These are phyloP conservation scores for Scutellaria barbata DNA, from an alignment of 257 asterid species.

Conservation along the genomic window DNA sequence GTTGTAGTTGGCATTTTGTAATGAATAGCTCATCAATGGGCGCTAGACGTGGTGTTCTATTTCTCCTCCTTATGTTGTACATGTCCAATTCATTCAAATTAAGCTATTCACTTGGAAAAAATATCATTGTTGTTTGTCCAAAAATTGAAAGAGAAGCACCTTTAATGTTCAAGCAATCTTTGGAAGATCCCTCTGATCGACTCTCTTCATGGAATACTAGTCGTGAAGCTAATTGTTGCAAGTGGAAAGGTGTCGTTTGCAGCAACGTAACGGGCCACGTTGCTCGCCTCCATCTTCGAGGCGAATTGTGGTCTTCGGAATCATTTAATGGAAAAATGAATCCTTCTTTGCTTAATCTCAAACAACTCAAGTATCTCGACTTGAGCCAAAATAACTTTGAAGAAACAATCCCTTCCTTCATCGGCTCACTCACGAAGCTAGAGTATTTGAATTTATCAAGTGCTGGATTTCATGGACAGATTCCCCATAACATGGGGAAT, in stretches of 20 bases:
- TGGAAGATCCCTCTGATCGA: conserved; percentile 18
- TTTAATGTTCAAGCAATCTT: conserved; percentile 21
- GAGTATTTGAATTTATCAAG: conserved; percentile 32
- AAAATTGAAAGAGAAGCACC: conserved; percentile 36
- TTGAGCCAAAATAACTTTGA: conserved; percentile 26
- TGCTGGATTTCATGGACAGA: conserved; percentile 25
- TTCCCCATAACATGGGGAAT: conserved; percentile 35
- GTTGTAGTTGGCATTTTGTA: no score
- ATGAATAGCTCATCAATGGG: no score
- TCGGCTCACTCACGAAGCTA: conserved; percentile 24
- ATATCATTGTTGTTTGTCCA: neutral
- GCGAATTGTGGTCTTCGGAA: neutral
- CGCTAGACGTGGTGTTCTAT: no score
- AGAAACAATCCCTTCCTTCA: conserved; percentile 34
- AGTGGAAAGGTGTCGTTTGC: conserved; percentile 38
- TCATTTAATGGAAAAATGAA: neutral
- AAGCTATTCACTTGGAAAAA: neutral
- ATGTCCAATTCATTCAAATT: neutral
- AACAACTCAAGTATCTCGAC: conserved; percentile 35
- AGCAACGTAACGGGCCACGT: conserved; percentile 27
- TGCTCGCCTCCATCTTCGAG: conserved; percentile 15
- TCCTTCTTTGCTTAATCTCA: conserved; percentile 37
- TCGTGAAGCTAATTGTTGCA: conserved; percentile 30
- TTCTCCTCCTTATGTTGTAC: neutral
- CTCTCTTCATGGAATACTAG: conserved; percentile 32